Percentiles rank a stretch among this genome's conserved stretches.
These are phyloP conservation scores for Tetracladium marchalianum DNA, from an alignment of 495 filamentous ascomycete genomes.

Conservation along the genomic window DNA sequence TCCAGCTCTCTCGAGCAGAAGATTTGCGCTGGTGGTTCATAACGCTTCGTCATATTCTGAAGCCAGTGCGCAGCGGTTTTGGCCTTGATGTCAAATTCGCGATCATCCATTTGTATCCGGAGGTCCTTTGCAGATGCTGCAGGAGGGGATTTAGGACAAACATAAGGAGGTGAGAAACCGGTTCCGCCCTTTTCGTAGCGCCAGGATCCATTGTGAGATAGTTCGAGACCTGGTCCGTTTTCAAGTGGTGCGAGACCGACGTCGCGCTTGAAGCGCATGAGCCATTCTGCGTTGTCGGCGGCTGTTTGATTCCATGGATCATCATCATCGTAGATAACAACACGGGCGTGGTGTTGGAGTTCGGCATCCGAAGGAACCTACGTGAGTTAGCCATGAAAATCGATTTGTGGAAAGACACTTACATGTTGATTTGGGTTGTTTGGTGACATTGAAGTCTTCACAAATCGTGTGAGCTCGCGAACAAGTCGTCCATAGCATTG, in stretches of 20 bases:
- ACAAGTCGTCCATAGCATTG: constrained; percentile 44
- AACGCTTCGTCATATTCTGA: constrained; percentile 22
- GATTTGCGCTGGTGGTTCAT: constrained; percentile 29
- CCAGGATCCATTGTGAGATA: constrained; percentile 22
- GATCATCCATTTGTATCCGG: constrained; percentile 22
- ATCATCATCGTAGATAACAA: constrained; percentile 47
- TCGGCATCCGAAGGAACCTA: constrained; percentile 38
- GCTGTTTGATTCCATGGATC: constrained; percentile 70
- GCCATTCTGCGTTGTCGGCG: constrained; percentile 63
- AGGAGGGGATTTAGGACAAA: constrained; percentile 16
- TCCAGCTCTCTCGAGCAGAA: constrained; percentile 47
- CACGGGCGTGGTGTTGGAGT: constrained; percentile 44
- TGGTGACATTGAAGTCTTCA: constrained; percentile 34
- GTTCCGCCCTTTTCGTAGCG: constrained; percentile 30
- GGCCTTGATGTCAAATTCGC: constrained; percentile 26
- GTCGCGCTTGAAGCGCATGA: constrained; percentile 58
- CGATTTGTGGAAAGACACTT: background rate
- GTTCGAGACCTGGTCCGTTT: constrained; percentile 33
- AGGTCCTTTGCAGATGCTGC: constrained; percentile 21
- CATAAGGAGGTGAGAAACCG: constrained; percentile 37
- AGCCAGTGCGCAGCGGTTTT: constrained; percentile 31
- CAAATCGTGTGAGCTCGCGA: constrained; percentile 36
- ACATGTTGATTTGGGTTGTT: constrained; percentile 44
- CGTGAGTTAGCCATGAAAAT: constrained; percentile 1
- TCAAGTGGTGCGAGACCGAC: constrained; percentile 40